Percentiles rank a stretch among this genome's conserved stretches.
phyloP scores from a whole-genome alignment of 164 flowering plant species.

The Aristolochia contorta region DNA sequence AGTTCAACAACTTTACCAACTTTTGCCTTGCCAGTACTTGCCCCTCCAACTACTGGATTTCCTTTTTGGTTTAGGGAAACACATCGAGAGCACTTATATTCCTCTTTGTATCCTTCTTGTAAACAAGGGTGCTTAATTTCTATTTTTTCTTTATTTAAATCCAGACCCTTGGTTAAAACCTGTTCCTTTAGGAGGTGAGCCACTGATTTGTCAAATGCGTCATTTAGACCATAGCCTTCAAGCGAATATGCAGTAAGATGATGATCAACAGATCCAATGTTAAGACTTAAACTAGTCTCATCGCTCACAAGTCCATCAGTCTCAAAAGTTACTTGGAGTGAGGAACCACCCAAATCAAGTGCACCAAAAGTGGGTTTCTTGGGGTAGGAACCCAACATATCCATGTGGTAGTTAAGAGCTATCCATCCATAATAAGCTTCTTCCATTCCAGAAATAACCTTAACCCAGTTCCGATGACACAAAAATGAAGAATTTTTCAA shows the following conservation, averaged over 20 bases:
- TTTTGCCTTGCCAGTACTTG: conserved; percentile 31
- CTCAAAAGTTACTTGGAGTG: conserved; percentile 96
- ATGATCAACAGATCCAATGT: conserved; percentile 69
- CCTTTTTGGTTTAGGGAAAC: conserved; percentile 36
- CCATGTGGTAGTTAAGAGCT: conserved; percentile 73
- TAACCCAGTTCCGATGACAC: conserved; percentile 75
- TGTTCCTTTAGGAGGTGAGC: conserved; percentile 50
- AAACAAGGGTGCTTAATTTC: conserved; percentile 83
- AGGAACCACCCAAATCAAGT: conserved; percentile 96
- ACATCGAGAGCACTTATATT: conserved; percentile 64
- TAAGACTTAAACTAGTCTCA: conserved; percentile 58
- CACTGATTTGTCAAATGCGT: conserved; percentile 94
- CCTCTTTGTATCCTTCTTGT: conserved; percentile 68
- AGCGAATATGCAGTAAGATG: conserved; percentile 94
- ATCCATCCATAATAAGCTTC: conserved; percentile 99
- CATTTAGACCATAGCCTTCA: conserved; percentile 90
- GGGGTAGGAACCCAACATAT: conserved; percentile 52
- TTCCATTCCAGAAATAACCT: conserved; percentile 73
- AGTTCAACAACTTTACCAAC: conserved; percentile 45
- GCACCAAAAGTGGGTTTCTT: conserved; percentile 74
- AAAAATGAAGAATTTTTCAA: conserved; percentile 54
- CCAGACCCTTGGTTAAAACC: conserved; percentile 20
- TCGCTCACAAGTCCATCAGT: conserved; percentile 31
- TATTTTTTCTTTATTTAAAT: conserved; percentile 41
- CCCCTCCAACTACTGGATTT: conserved; percentile 37